These are phyloP conservation scores for Magnusiomyces tetraspermus DNA, from an alignment of 1,139 yeast genomes.

Conservation along the genomic window DNA sequence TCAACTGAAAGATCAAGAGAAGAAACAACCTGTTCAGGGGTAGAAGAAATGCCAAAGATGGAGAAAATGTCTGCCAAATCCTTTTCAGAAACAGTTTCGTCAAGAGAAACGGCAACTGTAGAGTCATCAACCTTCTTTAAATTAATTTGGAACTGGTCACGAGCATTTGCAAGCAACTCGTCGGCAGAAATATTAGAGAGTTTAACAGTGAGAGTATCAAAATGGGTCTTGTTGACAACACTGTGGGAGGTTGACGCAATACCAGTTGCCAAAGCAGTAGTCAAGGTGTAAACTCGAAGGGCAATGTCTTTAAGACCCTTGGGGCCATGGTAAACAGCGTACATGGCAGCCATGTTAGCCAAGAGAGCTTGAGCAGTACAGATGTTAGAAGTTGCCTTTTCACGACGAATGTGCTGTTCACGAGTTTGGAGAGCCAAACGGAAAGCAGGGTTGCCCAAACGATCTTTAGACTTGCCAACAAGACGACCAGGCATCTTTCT, in stretches of 20 bases:
- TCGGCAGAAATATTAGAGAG: constrained; percentile 44
- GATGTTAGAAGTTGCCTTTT: constrained; percentile 93
- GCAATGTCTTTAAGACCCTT: constrained; percentile 77
- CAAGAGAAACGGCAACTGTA: constrained; percentile 67
- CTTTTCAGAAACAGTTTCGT: constrained; percentile 65
- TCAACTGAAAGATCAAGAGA: constrained; percentile 10
- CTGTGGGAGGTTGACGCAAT: constrained; percentile 36
- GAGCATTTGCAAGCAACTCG: constrained; percentile 49
- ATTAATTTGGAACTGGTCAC: constrained; percentile 56
- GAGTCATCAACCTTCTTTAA: constrained; percentile 56
- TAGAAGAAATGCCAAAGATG: constrained; percentile 34
- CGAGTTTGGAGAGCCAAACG: constrained; percentile 94
- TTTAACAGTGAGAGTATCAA: constrained; percentile 75
- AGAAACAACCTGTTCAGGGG: constrained; percentile 15
- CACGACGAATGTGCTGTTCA: constrained; percentile 96
- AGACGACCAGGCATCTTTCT: constrained; percentile 95
- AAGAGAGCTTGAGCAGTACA: constrained; percentile 96
- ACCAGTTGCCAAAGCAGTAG: constrained; percentile 39
- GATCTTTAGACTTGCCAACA: constrained; percentile 86
- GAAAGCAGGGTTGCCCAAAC: constrained; percentile 79
- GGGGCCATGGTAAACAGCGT: constrained; percentile 95
- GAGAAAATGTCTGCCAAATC: constrained; percentile 53
- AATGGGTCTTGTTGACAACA: constrained; percentile 56
- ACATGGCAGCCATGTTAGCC: constrained; percentile 93
- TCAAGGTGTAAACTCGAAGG: constrained; percentile 62